Evolutionary conservation across 306 rosid genomes (phyloP).

Genomic region (Abrus precatorius): DNA sequence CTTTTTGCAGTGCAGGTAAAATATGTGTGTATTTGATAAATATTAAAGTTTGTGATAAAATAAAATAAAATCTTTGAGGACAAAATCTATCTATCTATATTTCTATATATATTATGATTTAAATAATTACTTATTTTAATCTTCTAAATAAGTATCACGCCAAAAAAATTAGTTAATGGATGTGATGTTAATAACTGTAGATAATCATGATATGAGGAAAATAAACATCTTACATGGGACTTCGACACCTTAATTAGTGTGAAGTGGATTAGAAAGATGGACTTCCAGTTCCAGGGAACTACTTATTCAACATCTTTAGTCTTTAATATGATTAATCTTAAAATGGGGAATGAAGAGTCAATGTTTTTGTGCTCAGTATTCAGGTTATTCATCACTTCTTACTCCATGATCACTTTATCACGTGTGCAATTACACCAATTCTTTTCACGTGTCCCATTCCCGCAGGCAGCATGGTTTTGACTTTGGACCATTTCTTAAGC

Average conservation of each 20-base stretch:
- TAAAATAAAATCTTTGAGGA: too few relatives aligned
- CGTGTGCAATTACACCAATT: background rate
- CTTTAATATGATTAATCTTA: too few relatives aligned
- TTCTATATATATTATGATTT: too few relatives aligned
- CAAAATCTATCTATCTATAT: too few relatives aligned
- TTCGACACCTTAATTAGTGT: background rate
- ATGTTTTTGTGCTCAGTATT: slow-evolving; percentile 8
- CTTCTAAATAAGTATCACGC: too few relatives aligned
- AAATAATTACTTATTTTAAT: too few relatives aligned
- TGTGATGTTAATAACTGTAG: too few relatives aligned
- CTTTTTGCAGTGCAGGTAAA: too few relatives aligned
- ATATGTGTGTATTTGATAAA: too few relatives aligned
- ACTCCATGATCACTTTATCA: background rate
- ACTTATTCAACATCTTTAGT: background rate
- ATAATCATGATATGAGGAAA: background rate
- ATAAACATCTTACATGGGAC: background rate
- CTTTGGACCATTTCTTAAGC: background rate
- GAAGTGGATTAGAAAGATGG: background rate
- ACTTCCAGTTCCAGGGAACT: background rate
- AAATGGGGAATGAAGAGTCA: background rate
- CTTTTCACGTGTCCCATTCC: slow-evolving; percentile 23
- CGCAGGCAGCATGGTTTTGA: slow-evolving; percentile 30
- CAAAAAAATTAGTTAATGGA: too few relatives aligned
- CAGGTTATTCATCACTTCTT: background rate
- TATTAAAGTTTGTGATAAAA: too few relatives aligned